Conservation (phyloP, 345 rosid genomes). For the Populus ilicifolia region DNA sequence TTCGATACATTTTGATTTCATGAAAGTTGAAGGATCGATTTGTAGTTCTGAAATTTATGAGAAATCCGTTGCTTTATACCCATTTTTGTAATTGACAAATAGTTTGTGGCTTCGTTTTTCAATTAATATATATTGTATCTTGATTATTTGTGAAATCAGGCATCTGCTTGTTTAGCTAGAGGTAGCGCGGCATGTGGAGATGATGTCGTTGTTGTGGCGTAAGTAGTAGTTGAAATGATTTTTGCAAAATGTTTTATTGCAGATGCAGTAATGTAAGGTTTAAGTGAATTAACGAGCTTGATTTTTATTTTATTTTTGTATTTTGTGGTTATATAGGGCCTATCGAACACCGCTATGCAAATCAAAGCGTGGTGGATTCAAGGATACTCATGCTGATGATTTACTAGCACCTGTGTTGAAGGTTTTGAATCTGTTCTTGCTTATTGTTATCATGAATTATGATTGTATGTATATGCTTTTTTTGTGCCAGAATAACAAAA, state of each 20-base stretch:
- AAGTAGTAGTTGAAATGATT: slow-evolving; percentile 21
- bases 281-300: neutral
- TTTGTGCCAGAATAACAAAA: too few relatives aligned
- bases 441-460: neutral
- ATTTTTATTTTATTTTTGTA: neutral
- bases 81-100: too few relatives aligned
- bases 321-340: slow-evolving; percentile 41
- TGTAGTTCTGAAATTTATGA: too few relatives aligned
- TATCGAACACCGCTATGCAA: slow-evolving; percentile 79
- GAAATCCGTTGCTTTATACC: too few relatives aligned
- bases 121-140: neutral
- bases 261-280: too few relatives aligned
- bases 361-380: slow-evolving; percentile 83
- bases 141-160: slow-evolving; percentile 31
- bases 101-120: too few relatives aligned
- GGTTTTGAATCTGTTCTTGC: slow-evolving; percentile 27
- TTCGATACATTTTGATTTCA: too few relatives aligned
- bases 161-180: slow-evolving; percentile 75
- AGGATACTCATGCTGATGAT: slow-evolving; percentile 83
- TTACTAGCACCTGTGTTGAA: slow-evolving; percentile 75
- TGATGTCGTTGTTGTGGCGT: slow-evolving; percentile 90
- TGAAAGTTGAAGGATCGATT: too few relatives aligned
- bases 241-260: neutral
- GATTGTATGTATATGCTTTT: neutral
- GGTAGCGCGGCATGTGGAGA: slow-evolving; percentile 89